Evolutionary conservation across 2,329 filamentous ascomycete genomes (phyloP).

Genomic region (Alternaria viburni): DNA sequence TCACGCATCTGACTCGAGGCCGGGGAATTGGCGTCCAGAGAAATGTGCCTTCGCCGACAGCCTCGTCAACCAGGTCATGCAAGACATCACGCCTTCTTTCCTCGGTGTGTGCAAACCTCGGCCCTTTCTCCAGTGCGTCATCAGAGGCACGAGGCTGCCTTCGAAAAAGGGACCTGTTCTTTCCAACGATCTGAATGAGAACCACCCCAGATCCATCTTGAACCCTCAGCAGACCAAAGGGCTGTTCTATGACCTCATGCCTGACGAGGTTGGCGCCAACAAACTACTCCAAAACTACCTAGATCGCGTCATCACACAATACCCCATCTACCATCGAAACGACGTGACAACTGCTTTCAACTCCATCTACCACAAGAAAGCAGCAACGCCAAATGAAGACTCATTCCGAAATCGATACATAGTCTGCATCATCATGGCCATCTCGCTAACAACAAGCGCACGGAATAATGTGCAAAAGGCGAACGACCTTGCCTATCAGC

Average conservation of each 20-base stretch:
- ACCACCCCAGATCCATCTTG: conserved; percentile 46
- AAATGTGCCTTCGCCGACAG: conserved; percentile 39
- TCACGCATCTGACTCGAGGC: conserved; percentile 25
- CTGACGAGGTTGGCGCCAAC: conserved; percentile 39
- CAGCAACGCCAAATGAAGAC: conserved; percentile 30
- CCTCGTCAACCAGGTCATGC: conserved; percentile 44
- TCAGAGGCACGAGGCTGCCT: conserved; percentile 43
- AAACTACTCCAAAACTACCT: conserved; percentile 43
- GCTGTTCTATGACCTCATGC: conserved; percentile 33
- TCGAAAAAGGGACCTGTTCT: conserved; percentile 44
- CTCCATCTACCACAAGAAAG: conserved; percentile 38
- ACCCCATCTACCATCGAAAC: conserved; percentile 46
- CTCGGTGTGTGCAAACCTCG: conserved; percentile 43
- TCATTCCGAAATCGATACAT: conserved; percentile 43
- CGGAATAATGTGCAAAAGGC: conserved; percentile 42
- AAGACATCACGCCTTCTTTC: conserved; percentile 45
- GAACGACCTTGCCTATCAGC: conserved; percentile 40
- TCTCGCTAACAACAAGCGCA: conserved; percentile 44
- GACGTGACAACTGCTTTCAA: conserved; percentile 44
- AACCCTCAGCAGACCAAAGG: conserved; percentile 41
- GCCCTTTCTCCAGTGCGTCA: conserved; percentile 43
- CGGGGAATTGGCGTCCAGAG: conserved; percentile 21
- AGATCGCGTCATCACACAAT: conserved; percentile 44
- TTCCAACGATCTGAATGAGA: conserved; percentile 45
- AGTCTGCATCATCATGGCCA: conserved; percentile 47